Evolutionary conservation across 768 basidiomycete species (phyloP).

Genomic region (Strobilomyces dryophilus): DNA sequence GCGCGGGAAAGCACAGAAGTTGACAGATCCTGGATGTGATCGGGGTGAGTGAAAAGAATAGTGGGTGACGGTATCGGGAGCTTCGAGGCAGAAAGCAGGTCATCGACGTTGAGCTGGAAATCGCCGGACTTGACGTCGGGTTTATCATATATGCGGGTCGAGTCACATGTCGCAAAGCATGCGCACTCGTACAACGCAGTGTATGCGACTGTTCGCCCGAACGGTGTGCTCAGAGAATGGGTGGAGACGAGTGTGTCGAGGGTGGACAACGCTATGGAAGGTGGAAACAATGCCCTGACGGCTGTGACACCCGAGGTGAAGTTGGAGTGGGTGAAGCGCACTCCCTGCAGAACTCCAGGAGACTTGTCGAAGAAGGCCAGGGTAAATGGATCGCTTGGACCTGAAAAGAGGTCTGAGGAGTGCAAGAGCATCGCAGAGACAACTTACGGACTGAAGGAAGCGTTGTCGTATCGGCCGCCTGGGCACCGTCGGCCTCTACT

Average conservation of each 20-base stretch:
- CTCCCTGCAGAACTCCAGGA: constrained; percentile 52
- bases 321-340: constrained; percentile 77
- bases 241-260: constrained; percentile 78
- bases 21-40: constrained; percentile 55
- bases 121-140: constrained; percentile 3
- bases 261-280: constrained; percentile 60
- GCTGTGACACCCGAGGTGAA: constrained; percentile 88
- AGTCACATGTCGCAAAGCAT: constrained; percentile 63
- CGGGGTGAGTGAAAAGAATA: constrained; percentile 66
- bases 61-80: constrained; percentile 74
- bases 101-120: constrained; percentile 36
- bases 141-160: constrained; percentile 48
- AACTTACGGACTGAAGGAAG: constrained; percentile 52
- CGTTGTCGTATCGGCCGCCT: constrained; percentile 38
- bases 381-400: constrained; percentile 58
- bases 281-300: constrained; percentile 69
- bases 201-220: constrained; percentile 77
- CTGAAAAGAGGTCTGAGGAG: constrained; percentile 5
- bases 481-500: constrained; percentile 62
- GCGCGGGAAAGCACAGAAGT: constrained; percentile 51
- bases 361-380: constrained; percentile 58
- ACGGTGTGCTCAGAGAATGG: constrained; percentile 68
- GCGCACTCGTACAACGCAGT: constrained; percentile 73
- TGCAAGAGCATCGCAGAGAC: neutral
- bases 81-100: constrained; percentile 42